phyloP scores from a whole-genome alignment of 768 basidiomycete genomes.

The Kwoniella europaea region DNA sequence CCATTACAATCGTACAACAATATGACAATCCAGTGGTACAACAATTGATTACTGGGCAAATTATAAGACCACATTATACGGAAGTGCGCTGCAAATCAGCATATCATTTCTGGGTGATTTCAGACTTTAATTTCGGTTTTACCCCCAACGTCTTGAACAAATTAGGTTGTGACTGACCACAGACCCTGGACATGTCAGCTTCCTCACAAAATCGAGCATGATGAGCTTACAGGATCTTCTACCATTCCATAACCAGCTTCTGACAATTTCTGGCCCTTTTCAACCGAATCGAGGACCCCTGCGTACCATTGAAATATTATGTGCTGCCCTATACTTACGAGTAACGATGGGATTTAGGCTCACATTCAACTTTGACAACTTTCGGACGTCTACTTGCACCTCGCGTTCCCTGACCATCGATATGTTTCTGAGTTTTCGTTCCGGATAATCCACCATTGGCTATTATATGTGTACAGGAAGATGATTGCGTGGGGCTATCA shows the following conservation, averaged over 20 bases:
- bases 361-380: slow-evolving; percentile 50
- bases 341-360: slow-evolving; percentile 7
- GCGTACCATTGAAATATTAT: neutral
- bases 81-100: neutral
- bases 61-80: neutral
- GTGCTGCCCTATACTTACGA: too few relatives aligned
- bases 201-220: neutral
- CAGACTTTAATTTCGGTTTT: slow-evolving; percentile 30
- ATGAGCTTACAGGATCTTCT: slow-evolving; percentile 38
- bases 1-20: neutral
- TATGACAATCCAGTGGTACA: neutral
- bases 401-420: slow-evolving; percentile 44
- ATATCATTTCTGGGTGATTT: neutral
- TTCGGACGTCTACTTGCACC: slow-evolving; percentile 43
- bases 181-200: neutral
- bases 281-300: slow-evolving; percentile 49
- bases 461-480: slow-evolving; percentile 51
- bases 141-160: slow-evolving; percentile 41
- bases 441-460: slow-evolving; percentile 48
- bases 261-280: slow-evolving; percentile 37
- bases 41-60: too few relatives aligned
- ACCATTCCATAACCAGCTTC: slow-evolving; percentile 50
- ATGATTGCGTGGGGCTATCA: slow-evolving; percentile 35
- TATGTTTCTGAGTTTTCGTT: slow-evolving; percentile 52
- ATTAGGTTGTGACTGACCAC: slow-evolving; percentile 36